Evolutionary conservation across 495 filamentous ascomycete genomes (phyloP).

Genomic region (Neurospora cerealis): DNA sequence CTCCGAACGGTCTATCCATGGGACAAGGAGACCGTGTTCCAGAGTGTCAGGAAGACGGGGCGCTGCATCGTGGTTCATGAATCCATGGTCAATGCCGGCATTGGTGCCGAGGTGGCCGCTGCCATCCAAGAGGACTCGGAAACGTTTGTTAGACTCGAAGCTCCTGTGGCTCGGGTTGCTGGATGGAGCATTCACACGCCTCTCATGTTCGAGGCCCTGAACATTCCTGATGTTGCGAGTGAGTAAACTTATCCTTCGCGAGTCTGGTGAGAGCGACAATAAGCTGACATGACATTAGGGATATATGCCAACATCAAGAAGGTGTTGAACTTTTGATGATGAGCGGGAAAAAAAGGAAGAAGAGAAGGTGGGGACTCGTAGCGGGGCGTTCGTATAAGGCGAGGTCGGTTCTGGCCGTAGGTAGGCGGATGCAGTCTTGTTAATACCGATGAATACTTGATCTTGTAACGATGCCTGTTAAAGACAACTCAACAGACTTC

Average conservation of each 20-base stretch:
- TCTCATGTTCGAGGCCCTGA: slow-evolving; percentile 74
- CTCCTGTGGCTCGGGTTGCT: slow-evolving; percentile 83
- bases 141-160: slow-evolving; percentile 79
- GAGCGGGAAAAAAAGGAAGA: neutral
- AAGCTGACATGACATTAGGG: slow-evolving; percentile 15
- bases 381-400: neutral
- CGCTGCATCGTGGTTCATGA: slow-evolving; percentile 90
- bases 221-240: slow-evolving; percentile 86
- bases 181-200: slow-evolving; percentile 88
- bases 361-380: neutral
- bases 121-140: slow-evolving; percentile 75
- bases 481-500: neutral
- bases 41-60: slow-evolving; percentile 85
- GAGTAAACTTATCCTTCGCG: slow-evolving; percentile 32
- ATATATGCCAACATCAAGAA: slow-evolving; percentile 46
- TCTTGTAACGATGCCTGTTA: neutral
- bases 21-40: slow-evolving; percentile 75
- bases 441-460: neutral
- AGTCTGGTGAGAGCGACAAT: neutral
- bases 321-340: slow-evolving; percentile 30
- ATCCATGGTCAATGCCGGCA: slow-evolving; percentile 87
- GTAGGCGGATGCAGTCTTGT: neutral
- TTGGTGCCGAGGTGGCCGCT: slow-evolving; percentile 88
- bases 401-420: neutral
- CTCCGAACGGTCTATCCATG: slow-evolving; percentile 88